Evolutionary conservation across 805 yeast species (phyloP).

Genomic region (Candida rishiriensis): DNA sequence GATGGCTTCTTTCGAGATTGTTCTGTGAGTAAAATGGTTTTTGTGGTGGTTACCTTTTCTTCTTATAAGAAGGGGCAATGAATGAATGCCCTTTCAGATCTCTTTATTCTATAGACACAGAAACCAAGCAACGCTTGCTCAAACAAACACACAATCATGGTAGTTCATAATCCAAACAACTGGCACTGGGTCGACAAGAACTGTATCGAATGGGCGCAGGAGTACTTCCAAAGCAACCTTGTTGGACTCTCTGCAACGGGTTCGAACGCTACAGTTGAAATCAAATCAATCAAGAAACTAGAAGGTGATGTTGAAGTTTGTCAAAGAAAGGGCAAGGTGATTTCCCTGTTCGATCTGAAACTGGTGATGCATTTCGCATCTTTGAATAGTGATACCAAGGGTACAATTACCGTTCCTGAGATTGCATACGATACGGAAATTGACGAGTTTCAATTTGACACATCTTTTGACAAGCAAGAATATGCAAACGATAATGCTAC

Average conservation of each 20-base stretch:
- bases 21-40: too few relatives aligned
- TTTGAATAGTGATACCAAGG: slow-evolving; percentile 37
- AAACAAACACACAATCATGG: slow-evolving; percentile 49
- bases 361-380: slow-evolving; percentile 60
- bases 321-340: slow-evolving; percentile 95
- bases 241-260: slow-evolving; percentile 40
- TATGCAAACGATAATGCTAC: slow-evolving; percentile 43
- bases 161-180: slow-evolving; percentile 93
- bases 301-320: slow-evolving; percentile 97
- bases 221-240: slow-evolving; percentile 63
- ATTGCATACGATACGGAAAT: slow-evolving; percentile 86
- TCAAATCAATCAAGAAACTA: slow-evolving; percentile 49
- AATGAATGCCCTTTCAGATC: too few relatives aligned
- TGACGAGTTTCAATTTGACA: slow-evolving; percentile 82
- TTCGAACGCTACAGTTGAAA: slow-evolving; percentile 25
- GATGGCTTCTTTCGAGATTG: too few relatives aligned
- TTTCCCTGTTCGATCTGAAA: slow-evolving; percentile 81
- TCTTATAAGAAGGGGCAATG: too few relatives aligned
- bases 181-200: slow-evolving; percentile 99
- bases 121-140: too few relatives aligned
- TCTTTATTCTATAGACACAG: too few relatives aligned
- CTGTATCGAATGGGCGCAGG: slow-evolving; percentile 86
- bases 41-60: too few relatives aligned
- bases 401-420: slow-evolving; percentile 83
- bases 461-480: slow-evolving; percentile 57